Conservation (phyloP, 129 eudicot species). For the Solidago caesia region DNA sequence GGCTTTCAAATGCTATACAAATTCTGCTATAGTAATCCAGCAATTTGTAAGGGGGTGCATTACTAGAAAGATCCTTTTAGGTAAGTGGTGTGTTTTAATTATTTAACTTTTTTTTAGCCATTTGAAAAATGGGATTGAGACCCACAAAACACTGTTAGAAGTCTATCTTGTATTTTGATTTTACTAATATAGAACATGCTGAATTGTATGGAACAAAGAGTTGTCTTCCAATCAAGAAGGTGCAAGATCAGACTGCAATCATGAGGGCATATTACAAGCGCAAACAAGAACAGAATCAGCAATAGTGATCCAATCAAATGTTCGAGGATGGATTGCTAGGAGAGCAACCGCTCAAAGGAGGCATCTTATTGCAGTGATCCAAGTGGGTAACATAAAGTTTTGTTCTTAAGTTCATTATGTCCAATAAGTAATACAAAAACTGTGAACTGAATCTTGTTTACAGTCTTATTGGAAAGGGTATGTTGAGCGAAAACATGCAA, state of each 20-base stretch:
- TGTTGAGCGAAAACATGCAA: conserved; percentile 59
- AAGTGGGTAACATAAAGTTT: conserved; percentile 48
- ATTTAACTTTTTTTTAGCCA: neutral
- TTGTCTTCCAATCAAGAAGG: conserved; percentile 22
- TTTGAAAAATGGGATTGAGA: neutral
- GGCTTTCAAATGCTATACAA: conserved; percentile 31
- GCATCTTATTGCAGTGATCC: conserved; percentile 51
- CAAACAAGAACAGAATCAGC: conserved; percentile 49
- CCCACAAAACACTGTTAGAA: too few relatives aligned
- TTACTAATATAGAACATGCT: conserved; percentile 4
- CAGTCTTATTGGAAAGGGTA: conserved; percentile 92
- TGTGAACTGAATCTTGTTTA: conserved; percentile 1
- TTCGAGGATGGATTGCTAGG: conserved; percentile 69
- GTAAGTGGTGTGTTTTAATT: conserved; percentile 28
- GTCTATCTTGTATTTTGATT: conserved; percentile 5
- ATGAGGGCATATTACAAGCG: conserved; percentile 24
- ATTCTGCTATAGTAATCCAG: conserved; percentile 64
- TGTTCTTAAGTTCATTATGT: neutral
- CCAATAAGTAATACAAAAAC: neutral
- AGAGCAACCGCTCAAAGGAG: conserved; percentile 36
- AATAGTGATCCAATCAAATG: conserved; percentile 55
- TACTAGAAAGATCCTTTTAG: conserved; percentile 50
- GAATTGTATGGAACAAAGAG: conserved; percentile 36
- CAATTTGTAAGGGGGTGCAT: conserved; percentile 47
- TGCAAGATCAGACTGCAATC: conserved; percentile 12